Conservation (phyloP, 805 yeast species). For the Saccharomycopsis oosterbeekiorum region DNA sequence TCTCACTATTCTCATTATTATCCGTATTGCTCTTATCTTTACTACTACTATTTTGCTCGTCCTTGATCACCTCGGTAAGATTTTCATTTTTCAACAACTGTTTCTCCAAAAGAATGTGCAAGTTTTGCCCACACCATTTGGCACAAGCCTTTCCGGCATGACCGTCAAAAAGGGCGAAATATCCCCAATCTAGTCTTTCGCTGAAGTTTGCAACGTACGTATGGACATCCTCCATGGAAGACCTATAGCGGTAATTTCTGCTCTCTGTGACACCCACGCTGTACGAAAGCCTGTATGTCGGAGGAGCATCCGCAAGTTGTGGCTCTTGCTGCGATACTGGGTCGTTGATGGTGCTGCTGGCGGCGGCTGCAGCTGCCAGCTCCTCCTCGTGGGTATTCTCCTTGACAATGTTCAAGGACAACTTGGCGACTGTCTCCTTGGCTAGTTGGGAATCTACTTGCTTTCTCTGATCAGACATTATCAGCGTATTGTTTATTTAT, state of each 20-base stretch:
- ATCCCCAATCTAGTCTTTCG: constrained; percentile 87
- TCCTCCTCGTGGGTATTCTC: background rate
- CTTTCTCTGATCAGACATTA: background rate
- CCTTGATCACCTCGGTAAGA: background rate
- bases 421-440: background rate
- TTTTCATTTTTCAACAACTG: constrained; percentile 33
- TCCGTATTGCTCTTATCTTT: background rate
- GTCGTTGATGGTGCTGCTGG: background rate
- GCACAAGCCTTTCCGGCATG: constrained; percentile 94
- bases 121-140: constrained; percentile 84
- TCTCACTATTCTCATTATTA: background rate
- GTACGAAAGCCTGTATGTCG: constrained; percentile 40
- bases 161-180: constrained; percentile 92
- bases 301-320: background rate
- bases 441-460: background rate
- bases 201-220: constrained; percentile 87
- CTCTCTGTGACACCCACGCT: constrained; percentile 89
- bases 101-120: constrained; percentile 61
- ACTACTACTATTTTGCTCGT: background rate
- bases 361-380: background rate
- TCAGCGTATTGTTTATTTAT: background rate
- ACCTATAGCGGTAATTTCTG: constrained; percentile 67
- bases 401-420: background rate
- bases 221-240: constrained; percentile 94
- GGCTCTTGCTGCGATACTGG: background rate